Evolutionary conservation across 2,329 filamentous ascomycete species (phyloP), one percentile per base, ranked within the genome.

Genomic region (Akanthomyces uredinophilus): DNA sequence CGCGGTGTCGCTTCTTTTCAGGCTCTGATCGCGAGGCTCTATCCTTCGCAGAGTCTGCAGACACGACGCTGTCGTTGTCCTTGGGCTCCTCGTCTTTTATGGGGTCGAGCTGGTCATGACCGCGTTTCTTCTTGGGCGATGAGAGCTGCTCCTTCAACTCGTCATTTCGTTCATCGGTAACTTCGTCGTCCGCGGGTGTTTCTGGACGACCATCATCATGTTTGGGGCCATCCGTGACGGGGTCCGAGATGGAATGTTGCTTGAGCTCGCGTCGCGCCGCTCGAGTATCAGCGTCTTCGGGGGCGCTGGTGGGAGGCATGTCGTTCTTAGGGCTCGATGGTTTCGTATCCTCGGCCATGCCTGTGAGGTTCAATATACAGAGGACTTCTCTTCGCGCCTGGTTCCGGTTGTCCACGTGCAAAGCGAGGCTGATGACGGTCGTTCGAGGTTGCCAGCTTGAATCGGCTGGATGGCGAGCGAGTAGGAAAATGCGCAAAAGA

Each of bases 91-190:
- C 64, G 44, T 78, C 78, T 67, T 75, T 78, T 55, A 75, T 73
- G 53, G 81, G 77, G 32, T 87, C 85, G 18, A 86, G 74, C 70
- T 87, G 79, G 65, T 85, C 83, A 66, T 84, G 82, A 32, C 79
- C 81, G 66, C 86, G 80, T 77, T 88, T 88, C 79, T 88, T 88
- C 77, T 87, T 88, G 35, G 86, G 86, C 14, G 84, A 87, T 22
- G 79, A 76, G 50, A 85, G 69, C 62, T 80, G 76, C 54, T 86
- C 81, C 69, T 75, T 63, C 67, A 79, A 70, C 43, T 75, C 72
- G 58, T 80, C 73, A 55, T 72, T 71, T 39, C 72, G 69, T 37
- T 43, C 35, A n/a, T 67, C 65, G 62, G 73, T 69, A 22, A 69
- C 64, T 59, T 75, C 71, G 52, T 71, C 69, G 43, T 77, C 74